Evolutionary conservation across 306 rosid species (phyloP).

Genomic region (Corylus americana): DNA sequence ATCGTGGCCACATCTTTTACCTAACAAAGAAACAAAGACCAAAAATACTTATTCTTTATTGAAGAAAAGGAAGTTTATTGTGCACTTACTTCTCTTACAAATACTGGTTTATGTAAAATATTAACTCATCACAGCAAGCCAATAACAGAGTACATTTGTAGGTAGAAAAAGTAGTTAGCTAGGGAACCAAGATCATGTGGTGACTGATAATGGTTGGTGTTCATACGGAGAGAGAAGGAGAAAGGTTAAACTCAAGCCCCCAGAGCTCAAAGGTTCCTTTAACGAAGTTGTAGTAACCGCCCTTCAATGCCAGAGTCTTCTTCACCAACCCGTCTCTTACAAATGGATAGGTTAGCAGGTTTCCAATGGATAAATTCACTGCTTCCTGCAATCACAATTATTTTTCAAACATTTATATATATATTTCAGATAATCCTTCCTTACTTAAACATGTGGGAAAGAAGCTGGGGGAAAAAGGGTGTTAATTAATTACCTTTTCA

Average conservation of each 20-base stretch:
- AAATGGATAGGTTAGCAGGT: constrained; percentile 88
- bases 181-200: constrained; percentile 43
- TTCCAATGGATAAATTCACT: constrained; percentile 79
- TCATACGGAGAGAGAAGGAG: constrained; percentile 86
- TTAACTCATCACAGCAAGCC: constrained; percentile 20
- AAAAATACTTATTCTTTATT: constrained; percentile 23
- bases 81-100: too few relatives aligned
- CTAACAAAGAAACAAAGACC: constrained; percentile 62
- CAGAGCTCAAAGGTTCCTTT: constrained; percentile 88
- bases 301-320: constrained; percentile 72
- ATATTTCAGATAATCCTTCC: too few relatives aligned
- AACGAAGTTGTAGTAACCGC: constrained; percentile 88
- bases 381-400: constrained; percentile 70
- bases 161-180: constrained; percentile 39
- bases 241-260: constrained; percentile 79
- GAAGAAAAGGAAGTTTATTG: constrained; percentile 1
- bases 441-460: background rate
- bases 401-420: constrained; percentile 4
- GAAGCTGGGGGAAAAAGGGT: background rate
- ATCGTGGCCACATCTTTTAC: constrained; percentile 97
- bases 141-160: constrained; percentile 41
- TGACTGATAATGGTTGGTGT: constrained; percentile 50
- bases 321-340: constrained; percentile 91
- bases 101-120: background rate
- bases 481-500: constrained; percentile 60